phyloP scores from a whole-genome alignment of 768 basidiomycete genomes.

The Leucocoprinus leucothites region DNA sequence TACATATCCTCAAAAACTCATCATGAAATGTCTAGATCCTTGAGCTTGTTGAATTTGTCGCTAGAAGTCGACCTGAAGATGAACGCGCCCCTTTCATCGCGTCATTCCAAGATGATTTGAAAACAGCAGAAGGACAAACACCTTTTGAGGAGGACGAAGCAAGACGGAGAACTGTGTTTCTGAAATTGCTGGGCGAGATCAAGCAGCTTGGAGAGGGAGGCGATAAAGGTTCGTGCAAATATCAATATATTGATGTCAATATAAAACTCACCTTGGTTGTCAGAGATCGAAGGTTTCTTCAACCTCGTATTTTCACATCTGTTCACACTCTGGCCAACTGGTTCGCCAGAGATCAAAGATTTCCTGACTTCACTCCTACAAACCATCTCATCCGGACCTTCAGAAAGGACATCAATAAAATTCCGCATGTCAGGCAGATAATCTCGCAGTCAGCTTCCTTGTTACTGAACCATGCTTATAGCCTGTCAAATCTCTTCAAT shows the following conservation, averaged over 20 bases:
- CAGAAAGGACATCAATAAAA: constrained; percentile 56
- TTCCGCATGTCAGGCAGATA: constrained; percentile 64
- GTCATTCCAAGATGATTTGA: constrained; percentile 62
- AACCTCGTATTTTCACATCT: constrained; percentile 78
- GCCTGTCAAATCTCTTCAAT: constrained; percentile 83
- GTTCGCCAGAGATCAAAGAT: constrained; percentile 52
- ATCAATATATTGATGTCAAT: neutral
- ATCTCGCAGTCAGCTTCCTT: constrained; percentile 1
- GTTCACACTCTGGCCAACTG: constrained; percentile 52
- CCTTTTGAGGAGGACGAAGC: constrained; percentile 53
- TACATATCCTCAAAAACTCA: constrained; percentile 11
- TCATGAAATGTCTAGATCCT: constrained; percentile 48
- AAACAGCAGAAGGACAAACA: constrained; percentile 46
- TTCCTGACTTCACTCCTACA: constrained; percentile 48
- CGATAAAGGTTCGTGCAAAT: constrained; percentile 58
- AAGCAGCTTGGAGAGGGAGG: constrained; percentile 72
- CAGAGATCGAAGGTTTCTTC: constrained; percentile 83
- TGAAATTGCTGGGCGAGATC: constrained; percentile 56
- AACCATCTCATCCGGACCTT: constrained; percentile 51
- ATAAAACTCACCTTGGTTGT: constrained; percentile 5
- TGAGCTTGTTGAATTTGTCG: constrained; percentile 75
- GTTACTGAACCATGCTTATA: constrained; percentile 23
- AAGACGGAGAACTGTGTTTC: constrained; percentile 52
- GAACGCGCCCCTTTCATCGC: constrained; percentile 59
- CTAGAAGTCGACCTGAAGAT: constrained; percentile 64